A percentile compares a stretch with the other conserved stretches of the same genome.
Conservation (phyloP, 176 grass and related monocot genomes). For the Oryza rufipogon region DNA sequence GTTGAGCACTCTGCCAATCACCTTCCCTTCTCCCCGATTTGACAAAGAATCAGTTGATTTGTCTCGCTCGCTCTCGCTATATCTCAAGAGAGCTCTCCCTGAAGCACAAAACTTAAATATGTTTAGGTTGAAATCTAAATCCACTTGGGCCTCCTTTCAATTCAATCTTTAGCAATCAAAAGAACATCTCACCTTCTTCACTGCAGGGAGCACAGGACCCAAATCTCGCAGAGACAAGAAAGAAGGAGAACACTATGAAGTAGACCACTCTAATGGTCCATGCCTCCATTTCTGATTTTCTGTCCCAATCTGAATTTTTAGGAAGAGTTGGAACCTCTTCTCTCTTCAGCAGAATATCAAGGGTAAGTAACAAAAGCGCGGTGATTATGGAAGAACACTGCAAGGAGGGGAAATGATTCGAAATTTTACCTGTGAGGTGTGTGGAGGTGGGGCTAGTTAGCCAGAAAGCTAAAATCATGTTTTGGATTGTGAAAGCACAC, state of each 20-base stretch:
- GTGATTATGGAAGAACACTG: not conserved
- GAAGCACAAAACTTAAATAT: not conserved
- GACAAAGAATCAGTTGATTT: conserved; percentile 41
- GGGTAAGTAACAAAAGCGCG: not conserved
- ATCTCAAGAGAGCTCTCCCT: conserved; percentile 45
- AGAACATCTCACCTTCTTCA: conserved; percentile 40
- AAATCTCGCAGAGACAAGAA: conserved; percentile 24
- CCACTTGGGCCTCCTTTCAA: not conserved
- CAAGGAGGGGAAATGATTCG: not conserved
- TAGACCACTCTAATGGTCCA: conserved; percentile 3
- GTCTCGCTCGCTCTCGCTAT: conserved; percentile 27
- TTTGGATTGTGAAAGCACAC: not conserved
- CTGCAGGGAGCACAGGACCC: conserved; percentile 33
- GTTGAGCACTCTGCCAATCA: conserved; percentile 30
- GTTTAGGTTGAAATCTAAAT: conserved; percentile 2
- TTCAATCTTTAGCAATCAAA: not conserved
- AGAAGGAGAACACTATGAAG: conserved; percentile 16
- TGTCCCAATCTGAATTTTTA: not conserved
- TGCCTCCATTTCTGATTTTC: conserved; percentile 40
- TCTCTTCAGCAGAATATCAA: not conserved
- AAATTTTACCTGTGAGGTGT: not conserved
- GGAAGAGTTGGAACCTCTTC: not conserved
- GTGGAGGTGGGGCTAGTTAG: not conserved
- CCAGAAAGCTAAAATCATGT: conserved; percentile 12
- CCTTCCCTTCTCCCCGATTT: conserved; percentile 38